Evolutionary conservation across 108 stramenopile species (phyloP), one percentile per base, ranked within the genome.

Genomic region (Skeletonema tropicum): DNA sequence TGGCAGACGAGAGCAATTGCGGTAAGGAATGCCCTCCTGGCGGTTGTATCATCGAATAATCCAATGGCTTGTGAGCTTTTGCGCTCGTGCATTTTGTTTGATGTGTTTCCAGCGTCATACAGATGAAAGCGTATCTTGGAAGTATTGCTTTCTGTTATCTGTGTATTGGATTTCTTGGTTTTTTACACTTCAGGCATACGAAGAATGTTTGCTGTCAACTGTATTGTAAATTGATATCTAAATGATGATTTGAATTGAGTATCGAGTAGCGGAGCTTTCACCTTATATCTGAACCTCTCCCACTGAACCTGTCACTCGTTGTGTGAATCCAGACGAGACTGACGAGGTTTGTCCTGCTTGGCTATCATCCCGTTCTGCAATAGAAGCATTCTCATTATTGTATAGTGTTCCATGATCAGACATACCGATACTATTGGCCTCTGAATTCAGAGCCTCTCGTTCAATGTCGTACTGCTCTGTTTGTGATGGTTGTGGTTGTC

Each of bases 11-110:
- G 11, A 66, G 69, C 2, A 52, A 60, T 0, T 84, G 83, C 26
- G 83, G 83, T 10, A 68, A 59, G 31, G 64, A 41, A 35, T 84
- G 83, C 46, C 83, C 83, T 17, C 68, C 75, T 36, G 78, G 61
- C 35, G 66, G 66, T 60, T 68, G 66, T 19, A 7, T n/a, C 9
- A 2, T 23, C 23, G n/a, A 19, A 19, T 55, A 23, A 23, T 21
- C 6, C 21, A 55, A 23, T 7, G 52, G 9, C 7, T 55, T 55
- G 21, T 21, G 23, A 23, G 3, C 52, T 25, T 45, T 45, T 15
- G 11, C 52, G 2, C 19, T 10, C 5, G 2, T 21, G 0, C 15
- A 10, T 25, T 25, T 55, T 9, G 52, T 55, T 55, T 55, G 52
- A 21, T 55, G 52, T 55, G 5, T 23, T 55, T 55, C 9, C n/a